These are phyloP conservation scores for Tilletia horrida DNA, from an alignment of 1,284 basidiomycete genomes.

Conservation along the genomic window DNA sequence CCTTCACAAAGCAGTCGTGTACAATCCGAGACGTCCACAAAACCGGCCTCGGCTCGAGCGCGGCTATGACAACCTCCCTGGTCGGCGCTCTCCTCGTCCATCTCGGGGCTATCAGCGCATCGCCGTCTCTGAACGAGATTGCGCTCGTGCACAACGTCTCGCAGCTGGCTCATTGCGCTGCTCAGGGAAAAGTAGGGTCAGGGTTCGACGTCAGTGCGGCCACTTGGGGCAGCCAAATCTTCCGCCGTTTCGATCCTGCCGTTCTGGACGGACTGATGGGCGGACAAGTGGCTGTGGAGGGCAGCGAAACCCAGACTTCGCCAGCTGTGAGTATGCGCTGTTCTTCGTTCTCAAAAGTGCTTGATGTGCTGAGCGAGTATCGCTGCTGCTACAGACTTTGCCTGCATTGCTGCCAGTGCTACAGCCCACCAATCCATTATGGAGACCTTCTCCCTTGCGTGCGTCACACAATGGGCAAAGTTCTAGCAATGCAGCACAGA, in stretches of 20 bases:
- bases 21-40: constrained; percentile 79
- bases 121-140: constrained; percentile 30
- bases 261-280: constrained; percentile 38
- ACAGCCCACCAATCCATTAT: constrained; percentile 42
- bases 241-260: constrained; percentile 77
- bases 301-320: constrained; percentile 19
- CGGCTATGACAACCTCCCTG: constrained; percentile 91
- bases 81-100: constrained; percentile 80
- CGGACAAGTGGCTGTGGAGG: constrained; percentile 33
- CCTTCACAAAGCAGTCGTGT: constrained; percentile 62
- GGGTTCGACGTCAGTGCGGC: constrained; percentile 96
- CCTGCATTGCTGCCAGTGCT: constrained; percentile 19
- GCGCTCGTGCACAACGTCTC: constrained; percentile 78
- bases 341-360: neutral
- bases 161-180: constrained; percentile 91
- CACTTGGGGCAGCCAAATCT: constrained; percentile 89
- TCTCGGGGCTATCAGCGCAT: constrained; percentile 63
- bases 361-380: neutral
- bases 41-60: constrained; percentile 94
- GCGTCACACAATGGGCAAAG: constrained; percentile 11
- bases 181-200: constrained; percentile 95
- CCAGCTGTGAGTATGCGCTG: neutral
- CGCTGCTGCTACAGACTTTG: neutral
- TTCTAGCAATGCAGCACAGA: neutral
- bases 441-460: constrained; percentile 37